phyloP scores from a whole-genome alignment of 257 asterid genomes.

The Solanum tarijense region DNA sequence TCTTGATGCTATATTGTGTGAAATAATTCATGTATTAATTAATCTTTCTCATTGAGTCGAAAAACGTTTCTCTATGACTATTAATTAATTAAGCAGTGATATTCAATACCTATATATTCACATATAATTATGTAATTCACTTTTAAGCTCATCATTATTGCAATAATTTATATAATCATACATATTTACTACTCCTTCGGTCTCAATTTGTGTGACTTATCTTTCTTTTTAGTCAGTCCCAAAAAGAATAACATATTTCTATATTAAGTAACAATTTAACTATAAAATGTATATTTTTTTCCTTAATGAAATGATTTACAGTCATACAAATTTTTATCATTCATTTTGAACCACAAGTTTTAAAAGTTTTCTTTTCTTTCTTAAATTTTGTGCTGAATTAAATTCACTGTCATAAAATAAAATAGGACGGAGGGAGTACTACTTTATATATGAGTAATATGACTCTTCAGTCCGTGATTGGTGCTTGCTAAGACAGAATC shows the following conservation, averaged over 20 bases:
- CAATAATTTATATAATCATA: neutral
- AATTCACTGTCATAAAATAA: no score
- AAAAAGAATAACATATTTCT: no score
- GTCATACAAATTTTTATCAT: no score
- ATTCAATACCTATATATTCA: neutral
- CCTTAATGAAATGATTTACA: no score
- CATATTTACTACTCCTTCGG: neutral
- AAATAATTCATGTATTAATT: neutral
- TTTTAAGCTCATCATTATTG: neutral
- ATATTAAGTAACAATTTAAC: no score
- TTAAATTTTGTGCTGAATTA: no score
- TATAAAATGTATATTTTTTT: no score
- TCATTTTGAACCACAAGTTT: no score
- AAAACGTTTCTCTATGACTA: neutral
- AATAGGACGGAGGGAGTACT: no score
- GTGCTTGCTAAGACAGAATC: neutral
- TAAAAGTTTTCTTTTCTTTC: rapidly evolving
- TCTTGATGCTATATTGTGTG: neutral
- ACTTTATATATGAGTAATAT: neutral
- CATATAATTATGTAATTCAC: neutral
- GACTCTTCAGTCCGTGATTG: neutral
- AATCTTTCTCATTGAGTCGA: neutral
- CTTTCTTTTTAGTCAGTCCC: no score
- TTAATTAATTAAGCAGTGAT: neutral
- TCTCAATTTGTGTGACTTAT: no score